Conservation (phyloP, 108 stramenopile species). For the Pseudonitzschia multiseries region DNA sequence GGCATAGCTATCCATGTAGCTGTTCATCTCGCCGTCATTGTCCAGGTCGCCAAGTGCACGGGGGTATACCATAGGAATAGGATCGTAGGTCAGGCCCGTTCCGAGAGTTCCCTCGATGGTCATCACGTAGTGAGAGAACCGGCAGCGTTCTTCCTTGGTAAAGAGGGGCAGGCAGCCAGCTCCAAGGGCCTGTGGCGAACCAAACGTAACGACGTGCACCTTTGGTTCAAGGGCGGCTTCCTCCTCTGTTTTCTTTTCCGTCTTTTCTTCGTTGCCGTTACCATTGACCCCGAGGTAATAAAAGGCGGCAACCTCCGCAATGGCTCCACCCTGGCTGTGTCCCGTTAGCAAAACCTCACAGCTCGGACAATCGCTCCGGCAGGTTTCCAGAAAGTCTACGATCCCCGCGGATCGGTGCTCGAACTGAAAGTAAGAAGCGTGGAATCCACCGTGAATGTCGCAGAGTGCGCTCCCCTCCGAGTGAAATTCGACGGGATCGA, state of each 20-base stretch:
- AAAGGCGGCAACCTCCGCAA: slow-evolving; percentile 4
- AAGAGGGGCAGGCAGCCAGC: not conserved
- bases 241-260: too few species aligned
- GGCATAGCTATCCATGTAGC: not conserved
- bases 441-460: slow-evolving; percentile 1
- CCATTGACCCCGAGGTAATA: not conserved
- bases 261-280: too few species aligned
- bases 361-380: not conserved
- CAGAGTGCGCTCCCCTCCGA: not conserved
- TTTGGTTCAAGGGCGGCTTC: not conserved
- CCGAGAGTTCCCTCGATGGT: not conserved
- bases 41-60: not conserved
- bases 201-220: slow-evolving; percentile 1
- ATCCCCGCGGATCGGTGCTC: not conserved
- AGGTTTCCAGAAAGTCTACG: not conserved
- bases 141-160: slow-evolving; percentile 3
- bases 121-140: not conserved
- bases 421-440: not conserved
- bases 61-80: not conserved
- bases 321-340: slow-evolving; percentile 1
- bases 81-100: not conserved
- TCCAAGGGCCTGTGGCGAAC: slow-evolving; percentile 6
- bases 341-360: slow-evolving; percentile 5
- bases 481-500: not conserved
- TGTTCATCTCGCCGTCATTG: not conserved